These are phyloP conservation scores for Trichoderma sp. DNA, from an alignment of 2,329 filamentous ascomycete species.

Conservation along the genomic window DNA sequence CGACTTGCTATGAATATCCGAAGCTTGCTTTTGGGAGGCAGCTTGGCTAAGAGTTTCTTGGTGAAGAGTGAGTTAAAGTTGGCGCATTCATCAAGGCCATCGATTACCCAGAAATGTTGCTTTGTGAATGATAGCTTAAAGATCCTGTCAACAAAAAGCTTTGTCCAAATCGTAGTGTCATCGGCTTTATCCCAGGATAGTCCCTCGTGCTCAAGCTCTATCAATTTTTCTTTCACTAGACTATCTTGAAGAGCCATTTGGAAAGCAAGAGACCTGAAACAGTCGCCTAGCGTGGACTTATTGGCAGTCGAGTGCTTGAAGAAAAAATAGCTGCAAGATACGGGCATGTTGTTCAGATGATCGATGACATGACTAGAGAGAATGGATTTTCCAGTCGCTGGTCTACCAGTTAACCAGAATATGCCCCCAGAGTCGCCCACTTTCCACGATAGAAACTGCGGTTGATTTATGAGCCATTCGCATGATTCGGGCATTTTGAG, in stretches of 20 bases:
- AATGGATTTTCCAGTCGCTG: constrained; percentile 19
- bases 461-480: constrained; percentile 15
- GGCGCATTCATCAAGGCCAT: constrained; percentile 4
- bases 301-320: neutral
- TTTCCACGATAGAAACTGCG: constrained; percentile 1
- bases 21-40: neutral
- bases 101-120: constrained; percentile 14
- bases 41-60: neutral
- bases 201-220: neutral
- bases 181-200: neutral
- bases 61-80: neutral
- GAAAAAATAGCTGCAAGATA: constrained; percentile 6
- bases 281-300: neutral
- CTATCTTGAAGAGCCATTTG: constrained; percentile 12
- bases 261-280: constrained; percentile 2
- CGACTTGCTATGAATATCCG: constrained; percentile 18
- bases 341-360: neutral
- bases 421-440: neutral
- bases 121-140: neutral
- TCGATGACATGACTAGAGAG: constrained; percentile 10
- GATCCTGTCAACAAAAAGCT: constrained; percentile 19
- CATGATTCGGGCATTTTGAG: constrained; percentile 17
- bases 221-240: neutral
- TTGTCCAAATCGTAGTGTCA: constrained; percentile 7
- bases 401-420: constrained; percentile 15